These are phyloP conservation scores for Scutellaria baicalensis DNA, from an alignment of 257 asterid genomes.

Conservation along the genomic window DNA sequence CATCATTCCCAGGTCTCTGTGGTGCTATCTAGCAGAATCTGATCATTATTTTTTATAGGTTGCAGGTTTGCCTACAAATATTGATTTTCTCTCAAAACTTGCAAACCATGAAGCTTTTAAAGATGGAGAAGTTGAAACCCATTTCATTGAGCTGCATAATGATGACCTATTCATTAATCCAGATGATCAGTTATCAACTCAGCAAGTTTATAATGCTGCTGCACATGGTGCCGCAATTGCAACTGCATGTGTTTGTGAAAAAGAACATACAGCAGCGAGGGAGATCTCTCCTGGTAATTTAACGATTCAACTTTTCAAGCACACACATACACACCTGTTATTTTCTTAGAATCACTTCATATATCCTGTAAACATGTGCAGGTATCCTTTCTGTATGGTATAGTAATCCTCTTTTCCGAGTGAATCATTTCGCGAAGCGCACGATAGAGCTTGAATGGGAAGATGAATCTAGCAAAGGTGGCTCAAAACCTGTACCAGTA, in stretches of 20 bases:
- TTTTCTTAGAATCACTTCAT: slow-evolving; percentile 4
- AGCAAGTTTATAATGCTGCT: slow-evolving; percentile 39
- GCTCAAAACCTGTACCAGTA: slow-evolving; percentile 34
- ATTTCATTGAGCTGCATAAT: slow-evolving; percentile 79
- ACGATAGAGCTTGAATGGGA: slow-evolving; percentile 76
- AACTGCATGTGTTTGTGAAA: slow-evolving; percentile 77
- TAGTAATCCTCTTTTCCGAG: slow-evolving; percentile 77
- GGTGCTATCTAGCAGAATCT: slow-evolving; percentile 13
- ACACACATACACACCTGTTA: neutral
- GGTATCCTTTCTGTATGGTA: slow-evolving; percentile 64
- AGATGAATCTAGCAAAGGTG: slow-evolving; percentile 43
- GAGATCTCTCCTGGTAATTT: slow-evolving; percentile 53
- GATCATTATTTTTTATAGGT: slow-evolving; percentile 42
- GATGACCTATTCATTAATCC: slow-evolving; percentile 61
- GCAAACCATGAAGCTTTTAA: slow-evolving; percentile 69
- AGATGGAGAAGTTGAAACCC: slow-evolving; percentile 86
- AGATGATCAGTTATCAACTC: slow-evolving; percentile 30
- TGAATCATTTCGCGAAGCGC: slow-evolving; percentile 49
- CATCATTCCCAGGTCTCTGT: neutral
- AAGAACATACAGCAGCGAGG: slow-evolving; percentile 33
- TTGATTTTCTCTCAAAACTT: slow-evolving; percentile 78
- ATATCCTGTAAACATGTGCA: slow-evolving; percentile 25
- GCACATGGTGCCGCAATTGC: slow-evolving; percentile 59
- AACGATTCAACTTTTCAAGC: neutral
- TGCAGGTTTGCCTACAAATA: slow-evolving; percentile 91